phyloP scores from a whole-genome alignment of 106 monocot genomes.

The Gastrodia elata region DNA sequence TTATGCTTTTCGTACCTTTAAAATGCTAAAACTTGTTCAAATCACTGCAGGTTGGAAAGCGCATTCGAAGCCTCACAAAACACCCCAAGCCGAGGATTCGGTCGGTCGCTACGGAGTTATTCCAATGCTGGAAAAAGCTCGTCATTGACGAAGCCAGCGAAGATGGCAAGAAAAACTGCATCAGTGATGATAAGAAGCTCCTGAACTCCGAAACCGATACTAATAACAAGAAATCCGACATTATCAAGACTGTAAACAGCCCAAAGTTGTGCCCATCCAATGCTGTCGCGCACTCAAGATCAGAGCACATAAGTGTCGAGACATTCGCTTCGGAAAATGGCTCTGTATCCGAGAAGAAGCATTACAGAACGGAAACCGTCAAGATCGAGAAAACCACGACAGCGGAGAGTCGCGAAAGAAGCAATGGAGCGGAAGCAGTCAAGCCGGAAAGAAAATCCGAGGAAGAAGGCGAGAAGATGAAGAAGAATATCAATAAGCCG shows the following conservation, averaged over 20 bases:
- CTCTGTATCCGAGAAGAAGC: slow-evolving; percentile 11
- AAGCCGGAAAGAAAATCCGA: background rate
- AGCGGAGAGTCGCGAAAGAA: background rate
- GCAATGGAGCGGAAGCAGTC: background rate
- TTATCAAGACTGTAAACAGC: slow-evolving; percentile 17
- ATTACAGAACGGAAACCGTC: slow-evolving; percentile 1
- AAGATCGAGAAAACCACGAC: slow-evolving; percentile 15
- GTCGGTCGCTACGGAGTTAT: slow-evolving; percentile 55
- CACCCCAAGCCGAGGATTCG: slow-evolving; percentile 71
- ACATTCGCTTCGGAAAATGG: slow-evolving; percentile 2
- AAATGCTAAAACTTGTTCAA: background rate
- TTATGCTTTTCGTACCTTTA: background rate
- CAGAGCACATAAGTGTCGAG: slow-evolving; percentile 17
- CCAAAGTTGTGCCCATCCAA: slow-evolving; percentile 15
- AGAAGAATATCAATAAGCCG: slow-evolving; percentile 13
- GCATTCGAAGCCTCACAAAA: slow-evolving; percentile 58
- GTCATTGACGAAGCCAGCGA: slow-evolving; percentile 70
- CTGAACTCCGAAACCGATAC: slow-evolving; percentile 13
- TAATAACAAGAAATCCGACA: slow-evolving; percentile 12
- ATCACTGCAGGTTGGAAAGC: slow-evolving; percentile 71
- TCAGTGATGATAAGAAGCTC: slow-evolving; percentile 6
- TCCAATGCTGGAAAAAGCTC: slow-evolving; percentile 67
- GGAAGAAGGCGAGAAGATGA: slow-evolving; percentile 6
- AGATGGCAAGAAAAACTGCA: slow-evolving; percentile 34
- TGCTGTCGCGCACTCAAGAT: slow-evolving; percentile 6